Evolutionary conservation across 768 basidiomycete species (phyloP), one percentile per base, ranked within the genome.

Genomic region (Lactifluus piperatus): DNA sequence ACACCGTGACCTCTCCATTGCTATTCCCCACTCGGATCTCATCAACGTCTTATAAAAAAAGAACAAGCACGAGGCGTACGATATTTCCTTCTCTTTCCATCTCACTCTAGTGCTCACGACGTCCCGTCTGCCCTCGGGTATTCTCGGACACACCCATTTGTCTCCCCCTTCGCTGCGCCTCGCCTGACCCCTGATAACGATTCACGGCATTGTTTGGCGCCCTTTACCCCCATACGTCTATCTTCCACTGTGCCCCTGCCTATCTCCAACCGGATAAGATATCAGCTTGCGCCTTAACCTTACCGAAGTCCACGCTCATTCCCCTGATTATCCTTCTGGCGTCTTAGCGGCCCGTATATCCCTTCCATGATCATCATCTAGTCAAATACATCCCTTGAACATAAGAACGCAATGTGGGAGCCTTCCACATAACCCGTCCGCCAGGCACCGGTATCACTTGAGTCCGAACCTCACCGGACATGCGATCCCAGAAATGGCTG

Each of bases 221-320:
- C 43, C 39, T 54, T 34, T 56, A 55, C 58, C 58, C 14, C 58
- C 54, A 60, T 60, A 48, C n/a, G 48, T 37, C 26, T 14, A 22
- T 10, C 37, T 48, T 60, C 53, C 30, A 54, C 30, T 18, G 39
- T 48, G 34, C 58, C 29, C 39, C 47, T 54, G 30, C 37, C 36
- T 24, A 18, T 9, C 37, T 18, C 18, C 24, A n/a, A 60, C 48
- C 5, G 11, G 36, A 10, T 45, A 34, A 34, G 54, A 51, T 39
- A 41, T 29, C 16, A 34, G n/a, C 36, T 51, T 61, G 55, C 50
- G 60, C 50, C 44, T 24, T 36, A 10, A 39, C 5, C 36, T 43
- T 22, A 45, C 18, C 9, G n/a, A 29, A n/a, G 36, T 36, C 45
- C 29, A 8, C 20, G 10, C 14, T 44, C 14, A 8, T 4, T 2